Evolutionary conservation across 2,329 filamentous ascomycete species (phyloP).

Genomic region (Biscogniauxia sp.): DNA sequence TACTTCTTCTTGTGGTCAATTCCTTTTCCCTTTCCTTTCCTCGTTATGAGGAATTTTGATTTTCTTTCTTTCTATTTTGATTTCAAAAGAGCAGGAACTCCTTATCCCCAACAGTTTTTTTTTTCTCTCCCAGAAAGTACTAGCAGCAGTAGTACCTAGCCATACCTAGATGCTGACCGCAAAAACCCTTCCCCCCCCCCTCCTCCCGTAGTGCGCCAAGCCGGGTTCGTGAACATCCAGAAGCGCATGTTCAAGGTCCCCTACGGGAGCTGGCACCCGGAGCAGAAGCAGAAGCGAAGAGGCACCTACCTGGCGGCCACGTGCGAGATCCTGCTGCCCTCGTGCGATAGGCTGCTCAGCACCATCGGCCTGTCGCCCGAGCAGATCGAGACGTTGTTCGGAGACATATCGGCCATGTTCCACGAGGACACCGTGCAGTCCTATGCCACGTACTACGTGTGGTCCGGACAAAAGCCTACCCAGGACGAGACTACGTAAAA

Average conservation of each 20-base stretch:
- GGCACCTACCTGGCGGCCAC: slow-evolving; percentile 32
- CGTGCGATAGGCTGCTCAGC: slow-evolving; percentile 12
- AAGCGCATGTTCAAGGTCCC: slow-evolving; percentile 44
- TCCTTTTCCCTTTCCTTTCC: not conserved
- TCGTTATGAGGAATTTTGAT: slow-evolving; percentile 22
- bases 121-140: too few relatives aligned
- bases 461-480: slow-evolving; percentile 20
- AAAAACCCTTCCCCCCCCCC: too few relatives aligned
- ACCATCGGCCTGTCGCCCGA: slow-evolving; percentile 15
- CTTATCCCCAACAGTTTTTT: too few relatives aligned
- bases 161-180: not conserved
- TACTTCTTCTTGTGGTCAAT: not conserved
- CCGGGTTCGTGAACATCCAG: slow-evolving; percentile 41
- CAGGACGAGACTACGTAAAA: not conserved
- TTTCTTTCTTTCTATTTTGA: too few relatives aligned
- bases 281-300: slow-evolving; percentile 44
- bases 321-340: slow-evolving; percentile 16
- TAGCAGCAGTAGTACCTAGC: too few relatives aligned
- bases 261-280: slow-evolving; percentile 46
- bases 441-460: slow-evolving; percentile 20
- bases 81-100: too few relatives aligned
- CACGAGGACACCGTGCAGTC: slow-evolving; percentile 14
- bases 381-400: slow-evolving; percentile 15
- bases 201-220: slow-evolving; percentile 12
- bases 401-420: slow-evolving; percentile 14